A percentile compares a stretch with the other conserved stretches of the same genome.
These are phyloP conservation scores for Babesia gibsoni DNA, from an alignment of 169 alveolate genomes.

Conservation along the genomic window DNA sequence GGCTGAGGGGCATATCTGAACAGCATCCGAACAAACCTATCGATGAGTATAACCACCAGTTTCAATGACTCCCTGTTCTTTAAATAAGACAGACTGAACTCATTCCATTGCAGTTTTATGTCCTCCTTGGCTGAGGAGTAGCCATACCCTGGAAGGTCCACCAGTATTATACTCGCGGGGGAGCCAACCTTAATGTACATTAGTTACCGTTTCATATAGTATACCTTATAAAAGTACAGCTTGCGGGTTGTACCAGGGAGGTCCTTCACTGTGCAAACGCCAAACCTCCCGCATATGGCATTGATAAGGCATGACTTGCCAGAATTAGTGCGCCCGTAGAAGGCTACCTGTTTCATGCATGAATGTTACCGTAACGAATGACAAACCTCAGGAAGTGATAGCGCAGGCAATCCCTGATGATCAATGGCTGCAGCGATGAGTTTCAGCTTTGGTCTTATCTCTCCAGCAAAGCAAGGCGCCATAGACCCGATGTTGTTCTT, in stretches of 20 bases:
- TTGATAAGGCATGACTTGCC: slow-evolving; percentile 76
- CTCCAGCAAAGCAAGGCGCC: slow-evolving; percentile 70
- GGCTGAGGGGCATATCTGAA: slow-evolving; percentile 7
- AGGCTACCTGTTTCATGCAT: slow-evolving; percentile 56
- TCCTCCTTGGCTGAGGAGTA: slow-evolving; percentile 69
- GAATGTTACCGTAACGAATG: neutral
- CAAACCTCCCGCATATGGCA: slow-evolving; percentile 70
- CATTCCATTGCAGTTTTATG: slow-evolving; percentile 65
- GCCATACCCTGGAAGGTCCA: slow-evolving; percentile 79
- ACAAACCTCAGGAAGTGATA: slow-evolving; percentile 58
- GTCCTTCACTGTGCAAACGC: slow-evolving; percentile 59
- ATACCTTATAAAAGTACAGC: slow-evolving; percentile 70
- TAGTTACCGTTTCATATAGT: neutral
- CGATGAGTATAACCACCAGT: slow-evolving; percentile 69
- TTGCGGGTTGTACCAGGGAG: slow-evolving; percentile 74
- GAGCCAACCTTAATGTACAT: slow-evolving; percentile 56
- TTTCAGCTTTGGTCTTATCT: slow-evolving; percentile 68
- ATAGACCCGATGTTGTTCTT: slow-evolving; percentile 55
- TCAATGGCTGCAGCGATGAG: slow-evolving; percentile 35
- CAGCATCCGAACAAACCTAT: slow-evolving; percentile 21
- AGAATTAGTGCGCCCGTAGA: slow-evolving; percentile 72
- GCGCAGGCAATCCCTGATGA: slow-evolving; percentile 21
- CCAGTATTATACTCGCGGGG: slow-evolving; percentile 71
- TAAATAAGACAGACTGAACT: slow-evolving; percentile 68
- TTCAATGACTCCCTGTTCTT: slow-evolving; percentile 66